Base-by-base conservation (phyloP, 1,284 basidiomycete species). In the Cerioporus squamosus region DNA sequence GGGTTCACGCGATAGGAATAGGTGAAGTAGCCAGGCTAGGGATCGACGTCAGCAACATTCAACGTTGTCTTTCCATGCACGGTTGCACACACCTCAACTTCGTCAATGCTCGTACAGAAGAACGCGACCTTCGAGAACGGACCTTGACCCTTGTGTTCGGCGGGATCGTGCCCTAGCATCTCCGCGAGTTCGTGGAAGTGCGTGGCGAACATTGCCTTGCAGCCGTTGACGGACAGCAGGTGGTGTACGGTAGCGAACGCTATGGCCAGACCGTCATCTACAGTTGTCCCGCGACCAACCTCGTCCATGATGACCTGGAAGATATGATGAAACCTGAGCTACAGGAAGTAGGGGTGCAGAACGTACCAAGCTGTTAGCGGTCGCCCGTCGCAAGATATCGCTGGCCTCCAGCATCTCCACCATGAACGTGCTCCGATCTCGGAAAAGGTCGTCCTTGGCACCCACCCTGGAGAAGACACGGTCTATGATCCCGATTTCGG, bases 261-360 rank as follows among this genome's bases (percentile, higher is more conserved):
- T 46, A 99, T 94, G 0, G 95, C 91, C 17, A 98, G 76, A 4
- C 97, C 97, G 64, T 98, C 95, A 56, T 88, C 84, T 5, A 96
- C 88, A 0, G 95, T 95, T 2, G 97, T 99, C 20, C 97, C 97
- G 64, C 97, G 81, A 2, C 97, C 97, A 18, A 99, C 93, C 76
- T 99, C 97, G 71, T 98, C 95, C 93, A 98, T 96, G 64, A 98
- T 95, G 18, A 97, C 92, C 93, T 94, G n/a, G 0, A 2, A 24
- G n/a, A 8, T 6, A 10, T 14, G 7, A 47, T 14, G 40, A 23
- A 9, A 10, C 4, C 18, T 40, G 33, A 46, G 18, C 31, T 3
- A n/a, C 5, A 10, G 5, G n/a, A 8, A 36, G 18, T 3, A 12
- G 2, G 44, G 33, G 55, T 29, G 26, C 26, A 39, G 24, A 14